Conservation (phyloP, 371 early-diverging fungal genomes). For the Syncephalastrum monosporum region DNA sequence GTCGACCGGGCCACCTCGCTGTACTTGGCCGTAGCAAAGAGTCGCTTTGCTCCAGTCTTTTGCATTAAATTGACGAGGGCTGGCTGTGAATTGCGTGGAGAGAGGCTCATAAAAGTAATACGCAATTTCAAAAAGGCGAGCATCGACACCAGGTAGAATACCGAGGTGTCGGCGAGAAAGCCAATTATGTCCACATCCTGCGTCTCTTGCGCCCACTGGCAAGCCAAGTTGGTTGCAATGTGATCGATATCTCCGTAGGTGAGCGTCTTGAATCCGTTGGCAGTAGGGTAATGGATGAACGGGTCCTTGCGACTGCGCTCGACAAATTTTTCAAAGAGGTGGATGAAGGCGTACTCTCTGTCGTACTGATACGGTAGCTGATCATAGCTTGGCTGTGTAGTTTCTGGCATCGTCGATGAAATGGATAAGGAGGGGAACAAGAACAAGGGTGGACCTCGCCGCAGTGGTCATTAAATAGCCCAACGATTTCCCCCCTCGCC, state of each 20-base stretch:
- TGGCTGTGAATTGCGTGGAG: constrained; percentile 27
- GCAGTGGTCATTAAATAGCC: no score
- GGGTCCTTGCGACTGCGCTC: no score
- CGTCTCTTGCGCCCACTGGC: constrained; percentile 5
- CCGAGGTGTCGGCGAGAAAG: constrained; percentile 14
- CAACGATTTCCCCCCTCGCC: no score
- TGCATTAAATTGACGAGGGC: constrained; percentile 16
- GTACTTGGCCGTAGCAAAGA: constrained; percentile 15
- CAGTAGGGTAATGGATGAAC: no score
- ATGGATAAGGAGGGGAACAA: no score
- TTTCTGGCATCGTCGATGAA: no score
- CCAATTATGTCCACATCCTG: constrained; percentile 7
- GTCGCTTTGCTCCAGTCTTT: constrained; percentile 8
- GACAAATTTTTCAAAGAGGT: no score
- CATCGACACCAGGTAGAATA: constrained; percentile 13
- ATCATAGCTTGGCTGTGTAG: no score
- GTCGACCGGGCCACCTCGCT: neutral
- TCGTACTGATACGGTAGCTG: no score
- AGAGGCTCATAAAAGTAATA: constrained; percentile 13
- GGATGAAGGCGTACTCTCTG: no score
- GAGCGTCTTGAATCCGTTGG: constrained; percentile 1
- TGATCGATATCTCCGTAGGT: constrained; percentile 24
- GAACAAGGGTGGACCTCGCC: no score
- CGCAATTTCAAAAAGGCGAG: constrained; percentile 27
- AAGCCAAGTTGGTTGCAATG: constrained; percentile 24